Base-by-base conservation (phyloP, 1,139 yeast genomes). In the Blastobotrys raffinosifermentans region DNA sequence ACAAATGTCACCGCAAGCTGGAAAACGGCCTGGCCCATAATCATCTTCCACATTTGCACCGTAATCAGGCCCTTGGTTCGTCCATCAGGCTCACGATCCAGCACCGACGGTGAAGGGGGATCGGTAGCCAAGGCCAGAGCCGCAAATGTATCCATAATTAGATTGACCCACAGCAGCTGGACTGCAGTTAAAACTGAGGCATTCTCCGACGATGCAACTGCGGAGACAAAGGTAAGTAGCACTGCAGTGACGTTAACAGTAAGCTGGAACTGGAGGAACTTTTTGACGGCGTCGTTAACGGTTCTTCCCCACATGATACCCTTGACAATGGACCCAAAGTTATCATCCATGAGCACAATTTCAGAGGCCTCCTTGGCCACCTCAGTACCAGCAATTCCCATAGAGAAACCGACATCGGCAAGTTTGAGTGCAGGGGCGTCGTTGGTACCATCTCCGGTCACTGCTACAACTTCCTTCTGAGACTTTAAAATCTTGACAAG, bases 301-400 rank as follows among this genome's bases (percentile, higher is more conserved):
- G 97, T 89, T 61, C 99, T 77, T 41, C 99, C 99, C 98, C 98
- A 93, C 64, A 86, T 85, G 55, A 91, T 85, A n/a, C 98, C 99
- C 61, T 86, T 86, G 35, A 91, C 97, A 60, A 91, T 91, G 39
- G 94, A 91, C 7, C 89, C 72, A 56, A 91, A 91, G 66, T 91
- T 94, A 64, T 91, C 98, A 61, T 93, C 93, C 47, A 48, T 50
- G 42, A 81, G 67, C 25, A 81, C 80, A 58, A 81, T 79, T 57
- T 81, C 91, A 16, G 85, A 73, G 2, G 86, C 86, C 54, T 81
- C 86, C 58, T 81, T 81, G 18, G 91, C 91, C 31, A 81, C 89
- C 60, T 81, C 91, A 9, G 86, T 78, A 9, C 89, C 91, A 46
- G 80, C 76, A 54, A 78, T 69, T 34, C 91, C 91, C 91, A 81